Conservation (phyloP, 768 basidiomycete species). For the Podaxis pistillaris region DNA sequence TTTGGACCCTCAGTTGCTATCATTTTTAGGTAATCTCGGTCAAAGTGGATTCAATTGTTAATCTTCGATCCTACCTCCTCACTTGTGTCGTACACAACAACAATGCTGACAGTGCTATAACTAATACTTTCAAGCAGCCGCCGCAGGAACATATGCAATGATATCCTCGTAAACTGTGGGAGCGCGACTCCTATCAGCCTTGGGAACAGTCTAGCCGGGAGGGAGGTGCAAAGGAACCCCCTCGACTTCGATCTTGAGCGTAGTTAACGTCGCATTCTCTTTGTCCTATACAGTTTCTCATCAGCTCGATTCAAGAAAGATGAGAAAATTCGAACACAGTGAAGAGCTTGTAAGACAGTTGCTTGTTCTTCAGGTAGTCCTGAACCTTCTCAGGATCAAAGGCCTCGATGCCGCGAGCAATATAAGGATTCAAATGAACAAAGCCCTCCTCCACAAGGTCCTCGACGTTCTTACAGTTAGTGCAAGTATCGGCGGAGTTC, state of each 20-base stretch:
- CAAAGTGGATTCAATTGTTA: not conserved
- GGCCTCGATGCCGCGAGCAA: conserved; percentile 24
- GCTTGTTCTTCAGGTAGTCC: not conserved
- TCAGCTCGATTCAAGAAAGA: not conserved
- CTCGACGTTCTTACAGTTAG: conserved; percentile 34
- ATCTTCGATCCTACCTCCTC: too few species aligned
- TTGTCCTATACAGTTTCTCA: not conserved
- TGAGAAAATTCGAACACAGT: not conserved
- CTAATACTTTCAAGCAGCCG: not conserved
- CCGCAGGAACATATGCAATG: not conserved
- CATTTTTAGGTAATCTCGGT: too few species aligned
- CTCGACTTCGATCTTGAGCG: not conserved
- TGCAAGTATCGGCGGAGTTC: conserved; percentile 37
- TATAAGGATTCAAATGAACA: conserved; percentile 34
- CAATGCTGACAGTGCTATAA: not conserved
- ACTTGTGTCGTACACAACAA: not conserved
- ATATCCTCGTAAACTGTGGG: not conserved
- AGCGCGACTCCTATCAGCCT: not conserved
- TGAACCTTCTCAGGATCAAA: conserved; percentile 18
- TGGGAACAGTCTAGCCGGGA: not conserved
- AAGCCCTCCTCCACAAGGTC: conserved; percentile 34
- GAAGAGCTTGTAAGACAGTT: not conserved
- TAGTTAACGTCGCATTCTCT: not conserved
- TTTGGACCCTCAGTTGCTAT: too few species aligned
- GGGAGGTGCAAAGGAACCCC: not conserved